Base-by-base conservation (phyloP, 108 stramenopile species). In the Discostella pseudostelligera region DNA sequence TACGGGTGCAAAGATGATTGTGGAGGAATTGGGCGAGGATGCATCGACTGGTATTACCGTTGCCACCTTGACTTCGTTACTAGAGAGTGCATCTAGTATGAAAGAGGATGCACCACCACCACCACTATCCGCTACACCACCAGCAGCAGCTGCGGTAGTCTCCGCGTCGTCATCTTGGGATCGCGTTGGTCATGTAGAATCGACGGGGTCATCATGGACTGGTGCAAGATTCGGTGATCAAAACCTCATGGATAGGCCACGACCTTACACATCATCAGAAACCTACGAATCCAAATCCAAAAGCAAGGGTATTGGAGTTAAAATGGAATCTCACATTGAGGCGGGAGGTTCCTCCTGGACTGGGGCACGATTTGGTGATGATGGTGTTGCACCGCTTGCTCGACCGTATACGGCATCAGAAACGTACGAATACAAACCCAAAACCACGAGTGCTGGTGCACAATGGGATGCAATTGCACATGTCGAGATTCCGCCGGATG, bases 1-100 rank as follows among this genome's bases (percentile, higher is more conserved):
- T 56, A 77, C 87, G 0, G 89, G 90, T 3, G 93, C 96, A 10
- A 69, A 85, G 50, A 65, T 83, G 71, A 83, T 94, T 78, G 86
- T 94, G 24, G 85, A 90, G 1, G 87, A 94, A 57, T 74, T 94
- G 59, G 89, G 86, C 8, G 89, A 88, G 45, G 84, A 85, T 74
- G 56, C 79, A 28, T 49, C 28, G 4, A 74, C 76, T 10, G 83
- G 80, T 1, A 80, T 93, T 1, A 84, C 91, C 6, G 50, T 93
- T 17, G 72, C 81, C 12, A 93, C 85, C 0, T 69, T 93, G 53
- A 59, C 76, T 9, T 72, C 62, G 22, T 63, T 93, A 35, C 47
- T 83, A 16, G 53, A 54, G 11, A 16, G 13, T 35, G 16, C 32
- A 28, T 25, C 26, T 36, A 25, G n/a, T n/a, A n/a, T n/a, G n/a